Base-by-base conservation (phyloP, 305 asterid genomes). In the Fraxinus angustifolia region DNA sequence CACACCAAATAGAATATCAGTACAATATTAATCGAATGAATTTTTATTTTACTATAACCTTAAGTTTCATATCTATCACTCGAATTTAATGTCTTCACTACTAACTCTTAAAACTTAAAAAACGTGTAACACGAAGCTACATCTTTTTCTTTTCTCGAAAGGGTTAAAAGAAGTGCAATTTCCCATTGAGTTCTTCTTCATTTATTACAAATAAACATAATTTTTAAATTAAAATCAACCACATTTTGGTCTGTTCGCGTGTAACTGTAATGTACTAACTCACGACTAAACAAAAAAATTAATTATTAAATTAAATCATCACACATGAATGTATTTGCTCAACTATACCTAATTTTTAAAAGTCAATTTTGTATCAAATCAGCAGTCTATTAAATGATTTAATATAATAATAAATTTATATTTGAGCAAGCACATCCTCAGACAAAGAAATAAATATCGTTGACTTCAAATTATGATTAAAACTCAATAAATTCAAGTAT, bases 251-350 rank as follows among this genome's bases (percentile, higher is more conserved):
- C 33, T 3, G 77, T 71, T 30, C 8, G 80, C 79, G 60, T 33
- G 82, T 76, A 58, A 80, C 60, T 4, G 71, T 16, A 65, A 71
- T 16, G 8, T 56, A 82, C 85, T 76, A 74, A 60, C 78, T 81
- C 84, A 7, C 76, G 56, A 83, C 6, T 84, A 79, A 83, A 76
- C 34, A 38, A 23, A 31, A 45, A 81, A 73, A 23, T 23, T 83
- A 79, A 79, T 84, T 65, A 86, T 48, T 56, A 56, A 0, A 56
- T 56, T 84, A 80, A 38, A 50, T 81, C 40, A 76, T 60, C 77
- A 60, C 79, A 50, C 62, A 67, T 84, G 81, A 83, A 84, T 82
- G 90, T 45, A 84, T 82, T 80, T 80, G 86, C 78, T 82, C 87
- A 84, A 84, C 80, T 30, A 45, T 12, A 73, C 81, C 80, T 26